Conservation (phyloP, 208 protist genomes). For the Trypanosoma lewisi region DNA sequence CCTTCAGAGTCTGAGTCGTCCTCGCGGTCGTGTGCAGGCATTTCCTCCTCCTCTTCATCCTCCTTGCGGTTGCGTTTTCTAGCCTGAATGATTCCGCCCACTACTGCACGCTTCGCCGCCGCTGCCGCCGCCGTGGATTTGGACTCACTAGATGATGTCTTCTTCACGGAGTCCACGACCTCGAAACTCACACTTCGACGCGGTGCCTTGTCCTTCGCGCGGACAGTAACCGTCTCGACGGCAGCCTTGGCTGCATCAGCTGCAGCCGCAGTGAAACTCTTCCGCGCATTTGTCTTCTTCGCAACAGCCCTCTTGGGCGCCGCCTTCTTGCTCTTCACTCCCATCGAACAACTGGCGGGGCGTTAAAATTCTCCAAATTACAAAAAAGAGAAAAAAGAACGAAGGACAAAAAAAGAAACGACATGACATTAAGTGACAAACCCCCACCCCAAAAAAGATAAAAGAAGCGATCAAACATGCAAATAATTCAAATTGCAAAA, state of each 20-base stretch:
- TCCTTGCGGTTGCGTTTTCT: constrained; percentile 27
- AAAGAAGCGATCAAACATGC: not conserved
- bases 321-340: not conserved
- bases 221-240: constrained; percentile 25
- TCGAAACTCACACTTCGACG: constrained; percentile 22
- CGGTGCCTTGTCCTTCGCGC: constrained; percentile 1
- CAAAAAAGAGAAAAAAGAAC: not conserved
- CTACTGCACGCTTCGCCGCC: constrained; percentile 19
- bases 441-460: not conserved
- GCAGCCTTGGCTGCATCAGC: constrained; percentile 22
- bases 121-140: constrained; percentile 2
- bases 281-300: not conserved
- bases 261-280: constrained; percentile 12
- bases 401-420: not conserved
- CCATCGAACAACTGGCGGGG: not conserved
- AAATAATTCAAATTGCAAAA: too few relatives aligned
- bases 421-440: not conserved
- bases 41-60: constrained; percentile 20
- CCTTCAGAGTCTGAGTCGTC: constrained; percentile 19
- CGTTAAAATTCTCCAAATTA: not conserved
- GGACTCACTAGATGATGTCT: not conserved
- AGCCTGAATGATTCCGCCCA: constrained; percentile 49
- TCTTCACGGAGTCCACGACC: not conserved
- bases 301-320: not conserved
- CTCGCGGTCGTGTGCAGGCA: constrained; percentile 31